Evolutionary conservation across 345 rosid genomes (phyloP), one percentile per base, ranked within the genome.

Genomic region (Citrus trifoliata): DNA sequence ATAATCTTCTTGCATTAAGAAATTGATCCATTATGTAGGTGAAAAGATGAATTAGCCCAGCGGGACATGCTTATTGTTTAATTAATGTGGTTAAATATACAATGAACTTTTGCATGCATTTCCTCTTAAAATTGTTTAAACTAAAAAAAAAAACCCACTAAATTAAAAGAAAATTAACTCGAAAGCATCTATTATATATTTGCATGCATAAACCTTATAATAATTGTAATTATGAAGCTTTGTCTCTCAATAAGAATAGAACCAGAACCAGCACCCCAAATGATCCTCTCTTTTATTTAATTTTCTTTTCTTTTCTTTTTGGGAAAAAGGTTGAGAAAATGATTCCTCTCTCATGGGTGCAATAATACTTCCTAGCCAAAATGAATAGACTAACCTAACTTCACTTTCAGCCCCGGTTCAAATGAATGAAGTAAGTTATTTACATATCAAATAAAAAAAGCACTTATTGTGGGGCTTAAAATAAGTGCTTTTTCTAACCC

Each of bases 271-370:
- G 53, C 35, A 62, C 60, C 55, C 60, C 55, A 48, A 55, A 40
- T 67, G 71, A 61, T 62, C 63, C 55, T 77, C 25, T 27, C 58
- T 64, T 33, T 61, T 35, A 14, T 16, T 66, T 16, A 18, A 53
- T 53, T 53, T 28, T 14, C 6, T 53, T 28, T 28, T 27, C 18
- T 53, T 37, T 51, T 56, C 7, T 22, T 14, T 55, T 61, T 18
- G 14, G 67, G 76, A 80, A 53, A 56, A 22, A 63, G 37, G 70
- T 28, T 48, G 22, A 24, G 76, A 70, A 75, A 80, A 75, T 37
- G 79, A 80, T 76, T 70, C 71, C 9, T 9, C 71, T 75, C 66
- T 80, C 30, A 69, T 62, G 83, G 79, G 71, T 61, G 76, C 76
- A 78, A 78, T 78, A 42, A 70, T 70, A 42, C 25, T 48, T 18